Conservation (phyloP, 768 basidiomycete species). For the Butyriboletus loyo region DNA sequence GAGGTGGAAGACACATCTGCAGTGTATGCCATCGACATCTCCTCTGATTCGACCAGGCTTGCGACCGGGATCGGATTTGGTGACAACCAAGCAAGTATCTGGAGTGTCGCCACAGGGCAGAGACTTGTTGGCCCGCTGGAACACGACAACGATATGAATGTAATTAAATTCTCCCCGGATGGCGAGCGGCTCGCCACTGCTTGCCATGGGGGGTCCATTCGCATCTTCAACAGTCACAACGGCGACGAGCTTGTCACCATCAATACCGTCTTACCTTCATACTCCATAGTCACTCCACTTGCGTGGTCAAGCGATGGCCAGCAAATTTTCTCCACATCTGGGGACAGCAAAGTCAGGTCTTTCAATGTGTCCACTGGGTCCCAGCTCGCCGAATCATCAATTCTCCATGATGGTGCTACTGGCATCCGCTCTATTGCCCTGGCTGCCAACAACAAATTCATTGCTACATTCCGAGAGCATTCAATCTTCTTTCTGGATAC, state of each 20-base stretch:
- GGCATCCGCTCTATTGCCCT: neutral
- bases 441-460: neutral
- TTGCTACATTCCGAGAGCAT: neutral
- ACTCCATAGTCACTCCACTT: neutral
- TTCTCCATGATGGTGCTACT: neutral
- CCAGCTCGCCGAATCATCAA: neutral
- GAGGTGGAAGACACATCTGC: too few relatives aligned
- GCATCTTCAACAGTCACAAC: neutral
- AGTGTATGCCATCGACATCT: neutral
- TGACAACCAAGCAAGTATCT: neutral
- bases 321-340: neutral
- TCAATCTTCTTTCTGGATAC: neutral
- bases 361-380: neutral
- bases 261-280: neutral
- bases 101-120: neutral
- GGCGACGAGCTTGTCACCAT: neutral
- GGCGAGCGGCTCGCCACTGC: neutral
- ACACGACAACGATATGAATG: neutral
- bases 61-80: neutral
- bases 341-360: neutral
- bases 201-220: constrained; percentile 4
- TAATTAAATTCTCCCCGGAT: neutral
- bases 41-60: neutral
- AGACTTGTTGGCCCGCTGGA: neutral
- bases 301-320: neutral